Base-by-base conservation (phyloP, 1,284 basidiomycete genomes). In the Inonotus obliquus region DNA sequence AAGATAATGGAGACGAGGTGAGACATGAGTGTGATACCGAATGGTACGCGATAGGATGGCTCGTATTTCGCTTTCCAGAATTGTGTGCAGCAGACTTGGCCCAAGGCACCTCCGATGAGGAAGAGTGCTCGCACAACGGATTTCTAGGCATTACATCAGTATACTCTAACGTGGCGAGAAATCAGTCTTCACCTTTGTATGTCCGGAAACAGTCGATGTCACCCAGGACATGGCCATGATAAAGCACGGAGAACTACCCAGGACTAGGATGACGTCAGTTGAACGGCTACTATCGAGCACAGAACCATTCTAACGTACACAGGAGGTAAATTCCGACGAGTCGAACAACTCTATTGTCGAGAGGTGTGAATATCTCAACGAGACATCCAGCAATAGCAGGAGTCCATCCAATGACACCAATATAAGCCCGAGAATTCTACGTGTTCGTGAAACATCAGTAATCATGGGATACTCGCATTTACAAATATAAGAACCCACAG, bases 221-320 rank as follows among this genome's bases (percentile, higher is more conserved):
- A 71, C 68, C 70, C 72, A 75, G 0, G 67, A 66, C 59, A 74
- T 69, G 1, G 69, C 61, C 32, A 74, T 68, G 4, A 70, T 67
- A 51, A 74, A 73, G 2, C 67, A 65, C 2, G 70, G 65, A 9
- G 72, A 69, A 63, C 66, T 65, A 45, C 65, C 60, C 11, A 66
- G 35, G 48, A 61, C 63, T 25, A 60, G 48, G 13, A n/a, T 27
- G 38, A 27, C 35, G 11, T 32, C 11, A 54, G 38, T 23, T 13
- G 1, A n/a, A 17, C 7, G 9, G 7, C 2, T 14, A 17, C 17
- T 54, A 14, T 11, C 13, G 47, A 48, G 4, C 2, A 44, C 53
- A 17, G 21, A 60, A 52, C 44, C 11, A 55, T 9, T 4, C 59
- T 49, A 9, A 11, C 41, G 17, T 44, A 44, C 41, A 44, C 41